Evolutionary conservation across 768 basidiomycete genomes (phyloP).

Genomic region (Neoboletus brunneissimus): DNA sequence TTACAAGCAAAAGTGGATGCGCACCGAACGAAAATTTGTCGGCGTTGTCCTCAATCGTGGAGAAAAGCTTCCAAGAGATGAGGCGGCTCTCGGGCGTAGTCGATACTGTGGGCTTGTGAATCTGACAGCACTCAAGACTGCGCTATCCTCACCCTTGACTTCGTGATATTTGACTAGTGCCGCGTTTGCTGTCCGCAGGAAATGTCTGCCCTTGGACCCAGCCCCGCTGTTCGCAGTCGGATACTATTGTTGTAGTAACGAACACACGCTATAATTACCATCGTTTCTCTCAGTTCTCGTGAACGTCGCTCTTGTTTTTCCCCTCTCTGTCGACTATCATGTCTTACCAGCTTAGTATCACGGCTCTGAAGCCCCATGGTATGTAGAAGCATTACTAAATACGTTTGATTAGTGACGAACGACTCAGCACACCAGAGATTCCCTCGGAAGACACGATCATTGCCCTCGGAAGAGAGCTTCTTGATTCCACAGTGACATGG

Average conservation of each 20-base stretch:
- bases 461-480: slow-evolving; percentile 48
- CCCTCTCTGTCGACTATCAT: slow-evolving; percentile 13
- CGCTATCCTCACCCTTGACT: slow-evolving; percentile 7
- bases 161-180: slow-evolving; percentile 6
- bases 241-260: slow-evolving; percentile 19
- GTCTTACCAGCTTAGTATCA: slow-evolving; percentile 40
- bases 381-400: background rate
- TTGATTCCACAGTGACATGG: slow-evolving; percentile 60
- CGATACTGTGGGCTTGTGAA: slow-evolving; percentile 80
- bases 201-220: background rate
- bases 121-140: slow-evolving; percentile 39
- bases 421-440: slow-evolving; percentile 41
- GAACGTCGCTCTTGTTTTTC: background rate
- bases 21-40: slow-evolving; percentile 72
- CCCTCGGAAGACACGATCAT: slow-evolving; percentile 60
- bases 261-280: slow-evolving; percentile 16
- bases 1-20: slow-evolving; percentile 79
- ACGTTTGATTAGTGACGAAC: background rate
- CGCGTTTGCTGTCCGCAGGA: background rate
- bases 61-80: slow-evolving; percentile 85
- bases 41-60: slow-evolving; percentile 82
- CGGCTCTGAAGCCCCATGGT: slow-evolving; percentile 41
- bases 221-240: background rate
- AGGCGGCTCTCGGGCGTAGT: slow-evolving; percentile 69
- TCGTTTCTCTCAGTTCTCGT: background rate